These are phyloP conservation scores for Alternaria tenuissima DNA, from an alignment of 2,329 filamentous ascomycete genomes.

Conservation along the genomic window DNA sequence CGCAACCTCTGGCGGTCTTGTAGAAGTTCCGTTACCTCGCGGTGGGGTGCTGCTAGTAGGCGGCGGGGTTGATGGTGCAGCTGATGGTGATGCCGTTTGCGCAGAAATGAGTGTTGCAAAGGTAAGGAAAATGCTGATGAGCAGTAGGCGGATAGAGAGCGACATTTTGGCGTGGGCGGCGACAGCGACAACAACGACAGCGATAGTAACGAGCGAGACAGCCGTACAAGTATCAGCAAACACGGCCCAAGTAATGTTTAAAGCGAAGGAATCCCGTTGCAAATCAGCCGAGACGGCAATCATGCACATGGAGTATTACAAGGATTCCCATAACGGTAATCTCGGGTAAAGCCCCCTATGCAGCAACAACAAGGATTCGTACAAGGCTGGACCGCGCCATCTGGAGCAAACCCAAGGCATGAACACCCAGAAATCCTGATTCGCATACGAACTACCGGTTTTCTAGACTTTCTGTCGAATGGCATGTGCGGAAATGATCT, in stretches of 20 bases:
- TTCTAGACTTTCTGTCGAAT: slow-evolving; percentile 13
- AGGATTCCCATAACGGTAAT: slow-evolving; percentile 40
- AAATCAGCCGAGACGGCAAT: slow-evolving; percentile 21
- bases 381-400: slow-evolving; percentile 33
- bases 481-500: slow-evolving; percentile 25
- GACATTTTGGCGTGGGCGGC: slow-evolving; percentile 33
- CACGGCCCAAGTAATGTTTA: slow-evolving; percentile 24
- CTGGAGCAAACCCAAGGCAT: slow-evolving; percentile 24
- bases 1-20: slow-evolving; percentile 35
- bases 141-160: slow-evolving; percentile 46
- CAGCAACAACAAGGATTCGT: slow-evolving; percentile 25
- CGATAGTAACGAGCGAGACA: slow-evolving; percentile 19
- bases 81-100: slow-evolving; percentile 29
- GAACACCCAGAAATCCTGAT: slow-evolving; percentile 31
- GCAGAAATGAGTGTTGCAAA: slow-evolving; percentile 39
- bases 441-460: slow-evolving; percentile 17
- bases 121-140: slow-evolving; percentile 39
- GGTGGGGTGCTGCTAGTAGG: slow-evolving; percentile 38
- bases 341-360: slow-evolving; percentile 46
- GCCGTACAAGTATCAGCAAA: slow-evolving; percentile 25
- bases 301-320: slow-evolving; percentile 27
- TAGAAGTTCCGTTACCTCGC: slow-evolving; percentile 27
- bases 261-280: slow-evolving; percentile 24
- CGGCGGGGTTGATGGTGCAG: slow-evolving; percentile 29
- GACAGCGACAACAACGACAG: slow-evolving; percentile 25